A percentile compares a stretch with the other conserved stretches of the same genome.
Conservation (phyloP, 2,329 filamentous ascomycete genomes). For the Hymenoscyphus fructigenus region DNA sequence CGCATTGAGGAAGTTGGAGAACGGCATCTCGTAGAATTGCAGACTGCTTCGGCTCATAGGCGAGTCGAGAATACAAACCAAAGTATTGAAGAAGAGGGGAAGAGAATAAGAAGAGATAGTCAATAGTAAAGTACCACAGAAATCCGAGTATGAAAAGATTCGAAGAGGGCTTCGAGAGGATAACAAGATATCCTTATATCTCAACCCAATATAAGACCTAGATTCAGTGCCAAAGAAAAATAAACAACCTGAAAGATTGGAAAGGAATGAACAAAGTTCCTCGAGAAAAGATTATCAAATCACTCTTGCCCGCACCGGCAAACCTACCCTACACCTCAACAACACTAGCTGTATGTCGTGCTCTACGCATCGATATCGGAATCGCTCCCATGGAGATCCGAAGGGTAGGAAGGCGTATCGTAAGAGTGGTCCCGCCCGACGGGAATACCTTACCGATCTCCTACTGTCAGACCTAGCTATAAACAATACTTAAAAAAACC, state of each 20-base stretch:
- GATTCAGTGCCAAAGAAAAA: background rate
- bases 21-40: background rate
- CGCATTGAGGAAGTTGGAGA: background rate
- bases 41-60: too few species aligned
- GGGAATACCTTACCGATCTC: background rate
- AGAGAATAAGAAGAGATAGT: background rate
- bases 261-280: background rate
- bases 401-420: background rate
- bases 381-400: background rate
- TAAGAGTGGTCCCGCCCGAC: background rate
- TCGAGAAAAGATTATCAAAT: background rate
- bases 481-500: background rate
- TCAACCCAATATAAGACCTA: too few species aligned
- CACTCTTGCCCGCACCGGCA: background rate
- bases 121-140: background rate
- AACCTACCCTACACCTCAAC: background rate
- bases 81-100: background rate
- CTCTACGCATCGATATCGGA: slow-evolving; percentile 2
- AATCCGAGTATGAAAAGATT: background rate
- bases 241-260: background rate
- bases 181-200: background rate
- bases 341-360: background rate
- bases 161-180: background rate
- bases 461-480: background rate
- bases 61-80: background rate